Conservation (phyloP, 306 rosid species). For the Pterocarpus santalinus region DNA sequence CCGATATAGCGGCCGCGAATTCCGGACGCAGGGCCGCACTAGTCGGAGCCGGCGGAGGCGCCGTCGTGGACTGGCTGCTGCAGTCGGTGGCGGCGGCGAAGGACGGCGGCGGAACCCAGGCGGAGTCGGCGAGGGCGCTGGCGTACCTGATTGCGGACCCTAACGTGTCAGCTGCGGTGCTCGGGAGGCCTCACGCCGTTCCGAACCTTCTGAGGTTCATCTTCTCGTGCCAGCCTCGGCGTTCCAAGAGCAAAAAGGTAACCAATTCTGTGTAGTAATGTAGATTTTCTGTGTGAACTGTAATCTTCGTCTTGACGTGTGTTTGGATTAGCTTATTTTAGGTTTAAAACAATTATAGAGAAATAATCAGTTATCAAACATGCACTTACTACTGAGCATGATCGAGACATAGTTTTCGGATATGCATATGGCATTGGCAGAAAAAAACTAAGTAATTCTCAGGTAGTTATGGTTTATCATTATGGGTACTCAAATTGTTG, state of each 20-base stretch:
- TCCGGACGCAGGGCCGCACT: constrained; percentile 81
- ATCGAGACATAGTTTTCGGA: constrained; percentile 2
- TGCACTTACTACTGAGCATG: not conserved
- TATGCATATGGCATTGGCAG: constrained; percentile 11
- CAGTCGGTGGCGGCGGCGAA: constrained; percentile 83
- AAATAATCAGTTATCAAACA: too few relatives aligned
- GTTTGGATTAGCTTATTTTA: too few relatives aligned
- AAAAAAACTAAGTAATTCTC: constrained; percentile 11
- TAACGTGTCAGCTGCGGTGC: constrained; percentile 77
- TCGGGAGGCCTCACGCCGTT: constrained; percentile 84
- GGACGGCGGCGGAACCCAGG: constrained; percentile 79
- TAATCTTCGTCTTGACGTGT: not conserved
- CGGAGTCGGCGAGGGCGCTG: constrained; percentile 94
- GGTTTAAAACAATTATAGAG: too few relatives aligned
- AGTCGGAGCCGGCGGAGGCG: constrained; percentile 92
- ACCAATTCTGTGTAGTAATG: constrained; percentile 29
- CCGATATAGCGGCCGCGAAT: constrained; percentile 87
- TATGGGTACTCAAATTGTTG: not conserved
- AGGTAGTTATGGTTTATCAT: not conserved
- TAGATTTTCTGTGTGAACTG: not conserved
- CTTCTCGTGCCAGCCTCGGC: constrained; percentile 90
- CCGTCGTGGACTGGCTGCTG: constrained; percentile 92
- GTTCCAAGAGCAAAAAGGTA: constrained; percentile 78
- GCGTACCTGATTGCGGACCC: constrained; percentile 92
- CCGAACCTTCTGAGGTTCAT: constrained; percentile 90